A percentile compares a stretch with the other conserved stretches of the same genome.
Conservation (phyloP, 495 filamentous ascomycete genomes). For the Cercophora sp. region DNA sequence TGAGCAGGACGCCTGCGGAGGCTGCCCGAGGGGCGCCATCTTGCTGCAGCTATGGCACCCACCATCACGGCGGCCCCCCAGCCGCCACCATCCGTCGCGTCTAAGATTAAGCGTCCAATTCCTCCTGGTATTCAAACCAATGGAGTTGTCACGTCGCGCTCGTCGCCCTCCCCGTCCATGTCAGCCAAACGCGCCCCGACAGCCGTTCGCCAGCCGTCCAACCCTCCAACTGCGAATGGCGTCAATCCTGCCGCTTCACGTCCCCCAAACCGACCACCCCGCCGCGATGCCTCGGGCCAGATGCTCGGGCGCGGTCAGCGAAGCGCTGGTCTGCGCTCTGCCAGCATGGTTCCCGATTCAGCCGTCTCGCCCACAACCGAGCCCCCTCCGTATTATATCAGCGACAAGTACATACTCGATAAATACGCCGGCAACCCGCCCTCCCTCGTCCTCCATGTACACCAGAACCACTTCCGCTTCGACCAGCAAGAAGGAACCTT, state of each 20-base stretch:
- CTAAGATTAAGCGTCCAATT: constrained; percentile 71
- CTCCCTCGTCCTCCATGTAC: constrained; percentile 80
- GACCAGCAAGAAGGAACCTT: constrained; percentile 93
- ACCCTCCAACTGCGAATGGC: constrained; percentile 35
- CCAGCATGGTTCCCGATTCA: constrained; percentile 40
- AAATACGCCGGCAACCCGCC: constrained; percentile 75
- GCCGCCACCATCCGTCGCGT: constrained; percentile 47
- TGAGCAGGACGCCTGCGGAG: not conserved
- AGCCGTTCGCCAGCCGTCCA: constrained; percentile 33
- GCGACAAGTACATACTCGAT: constrained; percentile 70
- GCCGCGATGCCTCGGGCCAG: constrained; percentile 42
- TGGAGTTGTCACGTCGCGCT: constrained; percentile 58
- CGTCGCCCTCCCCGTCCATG: constrained; percentile 64
- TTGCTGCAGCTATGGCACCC: constrained; percentile 36
- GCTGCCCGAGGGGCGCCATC: constrained; percentile 14
- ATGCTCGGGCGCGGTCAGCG: constrained; percentile 38
- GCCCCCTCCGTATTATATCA: constrained; percentile 55
- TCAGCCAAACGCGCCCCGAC: constrained; percentile 58
- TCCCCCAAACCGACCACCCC: constrained; percentile 45
- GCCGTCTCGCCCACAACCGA: constrained; percentile 30
- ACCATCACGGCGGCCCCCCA: constrained; percentile 43
- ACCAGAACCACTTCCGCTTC: constrained; percentile 83
- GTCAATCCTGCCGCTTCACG: constrained; percentile 40
- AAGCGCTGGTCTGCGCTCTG: constrained; percentile 41
- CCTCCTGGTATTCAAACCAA: constrained; percentile 67